phyloP scores from a whole-genome alignment of 75 land plant genomes.

The Gnetum montanum region DNA sequence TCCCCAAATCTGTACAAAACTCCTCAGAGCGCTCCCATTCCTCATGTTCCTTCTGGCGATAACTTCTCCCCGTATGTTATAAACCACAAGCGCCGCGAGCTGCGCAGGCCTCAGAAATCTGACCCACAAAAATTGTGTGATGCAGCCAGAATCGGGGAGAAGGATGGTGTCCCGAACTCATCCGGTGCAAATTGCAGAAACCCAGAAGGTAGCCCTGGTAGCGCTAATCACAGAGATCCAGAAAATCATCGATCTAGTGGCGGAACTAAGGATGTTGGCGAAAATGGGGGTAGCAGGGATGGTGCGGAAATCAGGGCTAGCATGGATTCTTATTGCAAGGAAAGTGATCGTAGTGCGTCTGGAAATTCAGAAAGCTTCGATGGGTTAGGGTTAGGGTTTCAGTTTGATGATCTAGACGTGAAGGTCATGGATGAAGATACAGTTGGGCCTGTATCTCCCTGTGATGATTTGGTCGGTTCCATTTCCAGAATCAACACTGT shows the following conservation, averaged over 20 bases:
- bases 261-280: not conserved
- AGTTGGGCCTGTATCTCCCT: not conserved
- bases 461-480: not conserved
- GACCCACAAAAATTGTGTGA: too few relatives aligned
- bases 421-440: not conserved
- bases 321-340: not conserved
- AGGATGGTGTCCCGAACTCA: not conserved
- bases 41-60: conserved; percentile 2
- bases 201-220: not conserved
- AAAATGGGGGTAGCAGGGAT: not conserved
- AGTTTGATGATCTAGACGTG: not conserved
- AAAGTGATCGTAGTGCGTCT: not conserved
- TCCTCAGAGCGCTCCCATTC: conserved; percentile 8
- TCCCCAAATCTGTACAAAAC: conserved; percentile 10
- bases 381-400: not conserved
- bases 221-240: not conserved
- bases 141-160: conserved; percentile 3
- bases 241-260: not conserved
- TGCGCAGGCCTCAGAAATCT: not conserved
- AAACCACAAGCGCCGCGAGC: conserved; percentile 10
- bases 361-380: not conserved
- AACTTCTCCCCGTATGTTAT: conserved; percentile 15
- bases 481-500: too few relatives aligned
- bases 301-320: not conserved
- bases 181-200: not conserved